Evolutionary conservation across 2,329 filamentous ascomycete species (phyloP).

Genomic region (Harringtonia aguacate): DNA sequence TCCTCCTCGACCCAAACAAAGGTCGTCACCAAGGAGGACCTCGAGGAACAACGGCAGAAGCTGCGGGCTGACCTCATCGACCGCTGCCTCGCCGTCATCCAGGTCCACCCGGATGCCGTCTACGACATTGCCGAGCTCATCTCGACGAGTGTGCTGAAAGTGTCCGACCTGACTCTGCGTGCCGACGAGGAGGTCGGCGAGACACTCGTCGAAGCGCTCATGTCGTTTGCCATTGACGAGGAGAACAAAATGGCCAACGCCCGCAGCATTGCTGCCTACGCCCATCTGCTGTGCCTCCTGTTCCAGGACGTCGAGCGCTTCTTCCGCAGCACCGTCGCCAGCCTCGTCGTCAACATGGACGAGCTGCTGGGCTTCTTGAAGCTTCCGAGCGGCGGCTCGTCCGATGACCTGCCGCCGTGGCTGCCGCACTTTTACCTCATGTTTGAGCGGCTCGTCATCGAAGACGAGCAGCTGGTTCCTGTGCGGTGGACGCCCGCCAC

Average conservation of each 20-base stretch:
- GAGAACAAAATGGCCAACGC: slow-evolving; percentile 55
- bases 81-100: slow-evolving; percentile 79
- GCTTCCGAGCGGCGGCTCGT: slow-evolving; percentile 51
- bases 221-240: slow-evolving; percentile 53
- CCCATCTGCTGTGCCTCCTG: slow-evolving; percentile 80
- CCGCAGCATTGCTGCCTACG: slow-evolving; percentile 68
- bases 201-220: slow-evolving; percentile 74
- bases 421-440: slow-evolving; percentile 84
- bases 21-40: slow-evolving; percentile 52
- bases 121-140: slow-evolving; percentile 89
- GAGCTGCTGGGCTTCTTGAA: slow-evolving; percentile 73
- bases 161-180: slow-evolving; percentile 34
- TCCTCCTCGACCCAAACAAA: too few relatives aligned
- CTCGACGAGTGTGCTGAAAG: slow-evolving; percentile 54
- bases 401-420: slow-evolving; percentile 81
- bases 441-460: slow-evolving; percentile 78
- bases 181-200: slow-evolving; percentile 59
- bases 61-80: slow-evolving; percentile 74
- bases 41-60: slow-evolving; percentile 64
- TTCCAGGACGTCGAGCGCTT: slow-evolving; percentile 70
- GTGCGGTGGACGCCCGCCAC: slow-evolving; percentile 57
- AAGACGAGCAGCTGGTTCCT: slow-evolving; percentile 72
- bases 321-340: slow-evolving; percentile 64
- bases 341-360: slow-evolving; percentile 65
- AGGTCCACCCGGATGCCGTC: slow-evolving; percentile 76